A percentile compares a stretch with the other conserved stretches of the same genome.
Evolutionary conservation across 805 yeast genomes (phyloP).

Genomic region (Phaffomyces thermotolerans): DNA sequence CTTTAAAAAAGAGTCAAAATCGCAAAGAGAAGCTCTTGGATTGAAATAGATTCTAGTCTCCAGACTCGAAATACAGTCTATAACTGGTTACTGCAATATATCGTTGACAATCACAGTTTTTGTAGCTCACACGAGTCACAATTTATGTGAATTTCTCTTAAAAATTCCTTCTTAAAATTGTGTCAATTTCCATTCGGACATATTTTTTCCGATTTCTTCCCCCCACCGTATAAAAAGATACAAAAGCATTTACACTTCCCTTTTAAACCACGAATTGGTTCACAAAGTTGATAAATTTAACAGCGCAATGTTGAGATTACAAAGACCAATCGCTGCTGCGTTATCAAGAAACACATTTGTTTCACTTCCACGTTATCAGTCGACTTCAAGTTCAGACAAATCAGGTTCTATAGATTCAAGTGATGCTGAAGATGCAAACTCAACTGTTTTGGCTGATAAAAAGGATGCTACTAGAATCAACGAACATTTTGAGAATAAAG

Average conservation of each 20-base stretch:
- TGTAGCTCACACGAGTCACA: too few species aligned
- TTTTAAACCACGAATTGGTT: too few species aligned
- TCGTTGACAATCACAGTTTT: too few species aligned
- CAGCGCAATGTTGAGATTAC: constrained; percentile 3
- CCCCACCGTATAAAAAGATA: neutral
- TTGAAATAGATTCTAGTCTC: too few species aligned
- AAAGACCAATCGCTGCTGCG: neutral
- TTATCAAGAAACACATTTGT: neutral
- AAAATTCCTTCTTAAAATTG: neutral
- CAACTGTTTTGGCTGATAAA: constrained; percentile 60
- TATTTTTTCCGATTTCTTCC: neutral
- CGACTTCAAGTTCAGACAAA: constrained; percentile 13
- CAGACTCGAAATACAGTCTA: too few species aligned
- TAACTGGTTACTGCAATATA: neutral
- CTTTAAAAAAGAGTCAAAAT: constrained; percentile 42
- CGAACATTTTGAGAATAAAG: constrained; percentile 22
- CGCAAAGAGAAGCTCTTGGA: constrained; percentile 17
- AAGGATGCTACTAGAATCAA: constrained; percentile 42
- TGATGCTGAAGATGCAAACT: constrained; percentile 66
- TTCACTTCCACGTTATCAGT: constrained; percentile 23
- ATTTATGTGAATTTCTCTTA: too few species aligned
- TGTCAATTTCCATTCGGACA: neutral
- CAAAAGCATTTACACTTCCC: neutral
- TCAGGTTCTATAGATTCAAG: constrained; percentile 41
- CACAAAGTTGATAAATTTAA: neutral